These are phyloP conservation scores for Colletotrichum sp. DNA, from an alignment of 2,329 filamentous ascomycete species.

Conservation along the genomic window DNA sequence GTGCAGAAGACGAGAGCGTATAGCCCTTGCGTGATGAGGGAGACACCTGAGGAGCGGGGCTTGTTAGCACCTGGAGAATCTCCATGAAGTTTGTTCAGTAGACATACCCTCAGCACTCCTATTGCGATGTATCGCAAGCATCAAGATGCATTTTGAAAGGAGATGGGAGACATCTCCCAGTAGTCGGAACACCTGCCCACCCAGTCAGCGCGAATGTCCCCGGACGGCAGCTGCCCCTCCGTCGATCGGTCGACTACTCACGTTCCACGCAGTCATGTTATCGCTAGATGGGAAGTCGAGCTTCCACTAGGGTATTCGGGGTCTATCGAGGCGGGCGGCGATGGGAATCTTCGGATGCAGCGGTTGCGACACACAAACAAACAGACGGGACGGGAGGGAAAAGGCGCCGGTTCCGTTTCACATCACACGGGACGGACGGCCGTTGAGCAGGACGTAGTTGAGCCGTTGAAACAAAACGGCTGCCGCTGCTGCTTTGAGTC, in stretches of 20 bases:
- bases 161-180: slow-evolving; percentile 85
- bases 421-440: slow-evolving; percentile 18
- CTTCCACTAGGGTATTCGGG: neutral
- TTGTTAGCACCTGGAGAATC: slow-evolving; percentile 18
- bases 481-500: neutral
- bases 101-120: slow-evolving; percentile 78
- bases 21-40: slow-evolving; percentile 87
- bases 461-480: neutral
- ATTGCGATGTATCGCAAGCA: slow-evolving; percentile 89
- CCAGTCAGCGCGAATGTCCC: slow-evolving; percentile 6
- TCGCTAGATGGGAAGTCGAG: slow-evolving; percentile 14
- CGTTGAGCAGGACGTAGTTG: neutral
- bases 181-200: slow-evolving; percentile 69
- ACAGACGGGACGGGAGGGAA: neutral
- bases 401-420: slow-evolving; percentile 16
- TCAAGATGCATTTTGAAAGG: slow-evolving; percentile 86
- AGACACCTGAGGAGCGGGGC: slow-evolving; percentile 68
- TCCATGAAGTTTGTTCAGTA: neutral
- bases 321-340: neutral
- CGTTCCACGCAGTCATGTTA: slow-evolving; percentile 47
- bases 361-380: slow-evolving; percentile 16
- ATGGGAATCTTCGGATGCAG: neutral
- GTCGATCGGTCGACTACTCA: slow-evolving; percentile 26
- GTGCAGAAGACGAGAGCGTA: slow-evolving; percentile 87
- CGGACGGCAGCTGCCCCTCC: neutral